Evolutionary conservation across 148 eudicot species (phyloP).

Genomic region (Vaccinium vitisidaea): DNA sequence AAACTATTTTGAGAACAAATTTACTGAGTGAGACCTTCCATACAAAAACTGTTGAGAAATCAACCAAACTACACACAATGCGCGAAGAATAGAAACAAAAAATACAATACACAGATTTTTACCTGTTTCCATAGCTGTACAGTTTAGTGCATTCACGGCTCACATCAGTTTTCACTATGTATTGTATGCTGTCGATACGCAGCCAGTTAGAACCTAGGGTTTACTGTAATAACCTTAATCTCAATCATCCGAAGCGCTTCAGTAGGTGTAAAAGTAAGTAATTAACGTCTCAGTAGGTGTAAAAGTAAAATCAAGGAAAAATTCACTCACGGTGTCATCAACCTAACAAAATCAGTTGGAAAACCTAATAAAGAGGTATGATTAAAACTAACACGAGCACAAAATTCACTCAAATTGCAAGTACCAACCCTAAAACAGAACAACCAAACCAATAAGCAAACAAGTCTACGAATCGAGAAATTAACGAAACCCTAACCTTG

Average conservation of each 20-base stretch:
- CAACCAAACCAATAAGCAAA: neutral
- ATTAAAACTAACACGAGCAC: neutral
- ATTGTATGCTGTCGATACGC: too few relatives aligned
- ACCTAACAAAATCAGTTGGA: neutral
- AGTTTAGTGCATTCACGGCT: too few relatives aligned
- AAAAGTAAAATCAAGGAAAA: neutral
- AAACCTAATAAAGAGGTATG: neutral
- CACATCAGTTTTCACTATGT: too few relatives aligned
- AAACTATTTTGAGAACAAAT: neutral
- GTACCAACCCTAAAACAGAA: neutral
- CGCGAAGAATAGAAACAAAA: too few relatives aligned
- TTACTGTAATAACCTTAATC: too few relatives aligned
- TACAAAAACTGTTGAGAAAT: neutral
- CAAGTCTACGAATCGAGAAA: neutral
- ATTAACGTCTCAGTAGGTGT: neutral
- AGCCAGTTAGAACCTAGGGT: too few relatives aligned
- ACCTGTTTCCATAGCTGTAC: too few relatives aligned
- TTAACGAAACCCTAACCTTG: slow-evolving; percentile 25
- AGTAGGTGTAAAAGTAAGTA: neutral
- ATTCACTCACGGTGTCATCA: neutral
- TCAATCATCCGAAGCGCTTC: too few relatives aligned
- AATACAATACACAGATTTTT: too few relatives aligned
- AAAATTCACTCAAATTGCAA: neutral
- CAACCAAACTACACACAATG: too few relatives aligned
- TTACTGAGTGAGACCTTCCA: neutral